Base-by-base conservation (phyloP, 2,329 filamentous ascomycete species). In the Cercospora zeae-maydis region DNA sequence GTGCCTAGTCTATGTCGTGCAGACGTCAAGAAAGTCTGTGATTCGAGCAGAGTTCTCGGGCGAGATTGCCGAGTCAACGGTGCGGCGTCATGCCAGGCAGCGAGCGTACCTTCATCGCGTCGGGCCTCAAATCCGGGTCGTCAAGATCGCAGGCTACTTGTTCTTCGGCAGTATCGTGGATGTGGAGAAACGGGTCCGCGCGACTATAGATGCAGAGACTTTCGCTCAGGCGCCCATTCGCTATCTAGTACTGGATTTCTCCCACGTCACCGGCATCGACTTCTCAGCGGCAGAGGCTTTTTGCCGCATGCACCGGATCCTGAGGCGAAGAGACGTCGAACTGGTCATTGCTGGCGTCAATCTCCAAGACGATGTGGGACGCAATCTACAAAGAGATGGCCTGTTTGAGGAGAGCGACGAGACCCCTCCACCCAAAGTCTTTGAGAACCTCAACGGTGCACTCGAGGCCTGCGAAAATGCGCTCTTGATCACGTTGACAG, bases 101-200 rank as follows among this genome's bases (percentile, higher is more conserved):
- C 88, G 93, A 64, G 87, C 90, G 63, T 99, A 95, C 73, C 81
- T 99, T 3, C 88, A 88, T 64, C 85, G 93, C 67, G 93, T 95
- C 14, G 93, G 93, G 2, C 84, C 86, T 33, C 95, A 99, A 74
- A 95, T 96, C 34, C 89, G 91, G 63, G 88, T 98, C 55, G 89
- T 96, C 72, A 98, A 98, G 76, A 83, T 99, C 14, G 89, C 90
- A 0, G 93, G 95, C 0, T 98, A 93, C 73, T 84, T 99, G n/a
- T 99, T 99, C 81, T 99, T 99, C 70, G 95, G 95, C 14, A 98
- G 93, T 2, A 96, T 99, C 67, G 93, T 97, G 58, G 92, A 91
- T 53, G 93, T 99, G 0, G 95, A 99, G 76, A 90, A 91, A 66
- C 89, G 89, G 67, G 93, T 98, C 65, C 86, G 93, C 21, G 86